A percentile compares a stretch with the other conserved stretches of the same genome.
These are phyloP conservation scores for Esteya vermicola DNA, from an alignment of 2,329 filamentous ascomycete species.

Conservation along the genomic window DNA sequence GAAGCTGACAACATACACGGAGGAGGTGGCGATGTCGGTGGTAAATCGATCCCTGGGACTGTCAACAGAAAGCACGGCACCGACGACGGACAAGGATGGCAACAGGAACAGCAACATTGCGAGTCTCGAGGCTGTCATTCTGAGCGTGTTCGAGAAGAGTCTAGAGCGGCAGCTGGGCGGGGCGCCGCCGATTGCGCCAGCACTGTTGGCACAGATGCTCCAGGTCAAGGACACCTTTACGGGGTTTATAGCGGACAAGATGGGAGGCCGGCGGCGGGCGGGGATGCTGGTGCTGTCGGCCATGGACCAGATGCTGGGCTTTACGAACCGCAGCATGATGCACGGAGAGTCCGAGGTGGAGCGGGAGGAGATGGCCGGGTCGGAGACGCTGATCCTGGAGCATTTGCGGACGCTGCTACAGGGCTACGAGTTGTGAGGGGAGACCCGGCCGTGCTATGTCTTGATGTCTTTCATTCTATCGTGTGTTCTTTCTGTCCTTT, in stretches of 20 bases:
- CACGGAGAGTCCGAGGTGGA: constrained; percentile 13
- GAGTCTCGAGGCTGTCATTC: constrained; percentile 32
- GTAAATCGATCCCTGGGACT: constrained; percentile 36
- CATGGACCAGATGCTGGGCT: constrained; percentile 34
- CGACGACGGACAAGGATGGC: constrained; percentile 5
- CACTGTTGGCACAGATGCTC: constrained; percentile 25
- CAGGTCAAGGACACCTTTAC: constrained; percentile 32
- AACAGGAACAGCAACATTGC: constrained; percentile 11
- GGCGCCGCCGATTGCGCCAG: constrained; percentile 17
- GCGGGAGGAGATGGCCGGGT: constrained; percentile 15
- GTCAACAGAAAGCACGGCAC: constrained; percentile 23
- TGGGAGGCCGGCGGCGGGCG: constrained; percentile 26
- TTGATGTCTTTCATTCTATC: neutral
- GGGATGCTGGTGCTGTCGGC: constrained; percentile 34
- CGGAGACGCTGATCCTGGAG: constrained; percentile 18
- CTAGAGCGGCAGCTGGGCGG: constrained; percentile 1
- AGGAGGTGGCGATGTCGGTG: constrained; percentile 36
- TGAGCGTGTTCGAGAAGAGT: constrained; percentile 23
- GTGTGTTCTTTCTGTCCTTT: neutral
- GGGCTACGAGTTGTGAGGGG: constrained; percentile 3
- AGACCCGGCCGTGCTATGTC: neutral
- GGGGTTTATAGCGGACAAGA: constrained; percentile 24
- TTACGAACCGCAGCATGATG: constrained; percentile 26
- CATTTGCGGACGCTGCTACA: constrained; percentile 13
- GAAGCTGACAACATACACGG: constrained; percentile 21